Percentiles rank a stretch among this genome's conserved stretches.
These are phyloP conservation scores for Parmelia sp. DNA, from an alignment of 495 filamentous ascomycete genomes.

Conservation along the genomic window DNA sequence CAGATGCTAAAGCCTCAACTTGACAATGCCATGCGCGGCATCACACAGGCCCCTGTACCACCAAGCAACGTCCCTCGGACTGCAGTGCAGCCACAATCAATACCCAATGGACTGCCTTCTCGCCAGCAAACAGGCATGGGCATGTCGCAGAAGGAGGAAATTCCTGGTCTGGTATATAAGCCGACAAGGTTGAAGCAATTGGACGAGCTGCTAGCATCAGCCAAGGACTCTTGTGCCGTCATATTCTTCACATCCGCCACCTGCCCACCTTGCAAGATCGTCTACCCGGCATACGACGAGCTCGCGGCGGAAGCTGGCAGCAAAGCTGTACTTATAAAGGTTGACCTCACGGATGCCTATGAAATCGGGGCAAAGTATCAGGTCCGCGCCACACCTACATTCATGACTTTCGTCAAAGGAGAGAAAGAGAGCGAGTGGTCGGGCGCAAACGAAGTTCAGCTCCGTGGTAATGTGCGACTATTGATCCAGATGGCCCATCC, in stretches of 20 bases:
- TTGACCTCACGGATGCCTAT: constrained; percentile 63
- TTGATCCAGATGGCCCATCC: constrained; percentile 73
- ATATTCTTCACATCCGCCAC: constrained; percentile 90
- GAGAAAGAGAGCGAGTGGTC: constrained; percentile 72
- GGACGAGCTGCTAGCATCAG: constrained; percentile 50
- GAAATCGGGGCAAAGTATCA: constrained; percentile 61
- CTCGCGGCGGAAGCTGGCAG: constrained; percentile 68
- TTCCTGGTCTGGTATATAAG: constrained; percentile 42
- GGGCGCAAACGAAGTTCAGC: constrained; percentile 61
- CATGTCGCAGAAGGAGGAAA: constrained; percentile 8
- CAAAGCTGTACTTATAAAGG: constrained; percentile 71
- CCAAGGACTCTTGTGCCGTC: constrained; percentile 62
- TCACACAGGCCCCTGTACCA: constrained; percentile 48
- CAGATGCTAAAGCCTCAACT: constrained; percentile 83
- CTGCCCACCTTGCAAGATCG: constrained; percentile 75
- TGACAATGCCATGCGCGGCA: constrained; percentile 62
- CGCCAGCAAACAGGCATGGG: constrained; percentile 4
- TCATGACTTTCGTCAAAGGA: constrained; percentile 79
- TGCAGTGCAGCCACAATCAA: constrained; percentile 27
- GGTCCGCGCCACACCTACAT: constrained; percentile 78
- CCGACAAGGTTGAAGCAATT: constrained; percentile 53
- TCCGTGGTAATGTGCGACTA: constrained; percentile 66
- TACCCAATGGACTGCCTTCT: constrained; percentile 14
- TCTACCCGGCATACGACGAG: constrained; percentile 79
- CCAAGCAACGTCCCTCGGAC: constrained; percentile 27